Percentiles rank a stretch among this genome's conserved stretches.
These are phyloP conservation scores for Adiantum capillusveneris DNA, from an alignment of 75 land plant species.

Conservation along the genomic window DNA sequence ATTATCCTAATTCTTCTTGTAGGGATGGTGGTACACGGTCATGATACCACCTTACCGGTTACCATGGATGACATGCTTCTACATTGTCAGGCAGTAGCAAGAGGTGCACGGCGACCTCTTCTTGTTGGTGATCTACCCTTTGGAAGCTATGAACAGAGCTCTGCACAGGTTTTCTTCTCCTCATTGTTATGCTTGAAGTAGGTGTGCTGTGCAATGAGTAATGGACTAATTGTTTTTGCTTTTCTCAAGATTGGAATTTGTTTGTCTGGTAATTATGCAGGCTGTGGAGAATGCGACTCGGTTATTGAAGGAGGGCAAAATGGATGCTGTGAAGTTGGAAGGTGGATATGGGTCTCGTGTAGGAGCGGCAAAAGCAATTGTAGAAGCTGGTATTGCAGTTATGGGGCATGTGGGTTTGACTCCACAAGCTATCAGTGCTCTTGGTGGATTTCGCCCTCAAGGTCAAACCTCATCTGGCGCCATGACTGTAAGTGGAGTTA, in stretches of 20 bases:
- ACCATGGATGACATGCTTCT: constrained; percentile 85
- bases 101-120: constrained; percentile 71
- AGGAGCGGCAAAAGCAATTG: constrained; percentile 74
- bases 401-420: constrained; percentile 98
- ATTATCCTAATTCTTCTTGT: no score
- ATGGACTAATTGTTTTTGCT: no score
- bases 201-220: no score
- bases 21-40: constrained; percentile 96
- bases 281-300: constrained; percentile 83
- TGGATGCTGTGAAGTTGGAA: constrained; percentile 95
- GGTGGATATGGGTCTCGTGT: constrained; percentile 88
- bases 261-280: constrained; percentile 18
- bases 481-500: constrained; percentile 56
- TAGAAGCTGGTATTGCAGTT: constrained; percentile 94
- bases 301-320: constrained; percentile 82
- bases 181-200: no score
- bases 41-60: constrained; percentile 92
- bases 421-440: constrained; percentile 95
- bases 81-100: constrained; percentile 90
- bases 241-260: no score
- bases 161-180: constrained; percentile 43
- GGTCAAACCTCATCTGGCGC: constrained; percentile 79
- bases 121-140: constrained; percentile 91
- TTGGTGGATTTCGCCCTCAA: constrained; percentile 96
- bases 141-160: constrained; percentile 74